Percentiles rank a stretch among this genome's conserved stretches.
Evolutionary conservation across 2,329 filamentous ascomycete species (phyloP).

Genomic region (Neofusicoccum ribis): DNA sequence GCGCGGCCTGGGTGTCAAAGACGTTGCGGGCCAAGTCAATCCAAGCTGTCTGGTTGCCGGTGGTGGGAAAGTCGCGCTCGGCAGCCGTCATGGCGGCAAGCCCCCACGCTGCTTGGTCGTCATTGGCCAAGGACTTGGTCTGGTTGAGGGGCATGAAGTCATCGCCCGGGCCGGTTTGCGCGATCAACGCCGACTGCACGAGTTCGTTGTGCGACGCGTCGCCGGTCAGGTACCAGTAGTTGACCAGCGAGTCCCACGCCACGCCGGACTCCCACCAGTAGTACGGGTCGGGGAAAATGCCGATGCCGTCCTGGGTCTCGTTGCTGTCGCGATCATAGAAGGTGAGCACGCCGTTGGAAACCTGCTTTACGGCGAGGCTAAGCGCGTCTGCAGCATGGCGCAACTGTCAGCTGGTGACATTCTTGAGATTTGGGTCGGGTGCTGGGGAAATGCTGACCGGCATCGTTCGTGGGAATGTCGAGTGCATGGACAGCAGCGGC

Average conservation of each 20-base stretch:
- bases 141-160: slow-evolving; percentile 42
- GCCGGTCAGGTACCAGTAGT: slow-evolving; percentile 50
- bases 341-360: neutral
- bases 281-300: slow-evolving; percentile 46
- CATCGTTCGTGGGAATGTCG: neutral
- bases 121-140: slow-evolving; percentile 63
- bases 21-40: slow-evolving; percentile 67
- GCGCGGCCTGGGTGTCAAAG: slow-evolving; percentile 67
- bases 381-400: neutral
- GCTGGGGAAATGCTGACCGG: neutral
- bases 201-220: slow-evolving; percentile 45
- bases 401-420: neutral
- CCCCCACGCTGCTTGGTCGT: slow-evolving; percentile 75
- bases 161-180: slow-evolving; percentile 43
- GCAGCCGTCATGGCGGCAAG: slow-evolving; percentile 67
- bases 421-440: neutral
- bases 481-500: neutral
- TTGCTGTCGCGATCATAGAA: neutral
- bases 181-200: slow-evolving; percentile 45
- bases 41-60: slow-evolving; percentile 60
- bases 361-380: neutral
- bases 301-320: slow-evolving; percentile 45
- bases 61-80: slow-evolving; percentile 66
- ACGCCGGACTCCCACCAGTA: slow-evolving; percentile 52
- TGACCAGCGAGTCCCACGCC: slow-evolving; percentile 40